These are phyloP conservation scores for Thalassiosira ordinaria DNA, from an alignment of 352 stramenopile species.

Conservation along the genomic window DNA sequence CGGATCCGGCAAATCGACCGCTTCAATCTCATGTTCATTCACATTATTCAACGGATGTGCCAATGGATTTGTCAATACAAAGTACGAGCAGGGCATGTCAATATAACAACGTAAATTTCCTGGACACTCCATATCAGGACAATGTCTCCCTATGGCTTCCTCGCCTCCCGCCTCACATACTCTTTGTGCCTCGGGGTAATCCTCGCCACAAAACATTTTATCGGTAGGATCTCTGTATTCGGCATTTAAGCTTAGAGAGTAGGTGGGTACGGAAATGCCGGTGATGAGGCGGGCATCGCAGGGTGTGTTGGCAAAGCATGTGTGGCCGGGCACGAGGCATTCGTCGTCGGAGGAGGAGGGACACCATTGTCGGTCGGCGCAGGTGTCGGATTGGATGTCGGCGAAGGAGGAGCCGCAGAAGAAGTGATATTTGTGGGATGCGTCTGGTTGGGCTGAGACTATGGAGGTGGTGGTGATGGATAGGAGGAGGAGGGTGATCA, in stretches of 20 bases:
- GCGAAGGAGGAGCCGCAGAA: conserved; percentile 67
- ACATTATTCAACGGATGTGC: conserved; percentile 34
- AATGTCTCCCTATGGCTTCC: conserved; percentile 33
- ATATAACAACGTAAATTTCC: conserved; percentile 42
- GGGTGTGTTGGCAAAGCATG: conserved; percentile 65
- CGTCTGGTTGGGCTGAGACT: conserved; percentile 6
- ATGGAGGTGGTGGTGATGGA: not conserved
- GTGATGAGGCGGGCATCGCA: conserved; percentile 57
- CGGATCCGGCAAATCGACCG: conserved; percentile 50
- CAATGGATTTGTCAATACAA: conserved; percentile 47
- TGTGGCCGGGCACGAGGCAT: conserved; percentile 54
- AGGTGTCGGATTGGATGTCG: conserved; percentile 64
- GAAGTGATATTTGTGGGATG: conserved; percentile 56
- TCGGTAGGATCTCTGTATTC: conserved; percentile 51
- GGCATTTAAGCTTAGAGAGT: conserved; percentile 37
- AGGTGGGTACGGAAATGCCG: conserved; percentile 45
- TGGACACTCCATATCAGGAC: conserved; percentile 52
- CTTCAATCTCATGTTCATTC: conserved; percentile 4
- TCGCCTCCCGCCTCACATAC: conserved; percentile 46
- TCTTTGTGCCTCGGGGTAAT: conserved; percentile 40
- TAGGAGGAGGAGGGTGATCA: not conserved
- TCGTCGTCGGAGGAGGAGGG: conserved; percentile 58
- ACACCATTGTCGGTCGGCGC: conserved; percentile 58
- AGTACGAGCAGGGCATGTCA: conserved; percentile 62
- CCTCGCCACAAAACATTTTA: conserved; percentile 61